Conservation (phyloP, 2,329 filamentous ascomycete species). For the Colletotrichum higginsianum region DNA sequence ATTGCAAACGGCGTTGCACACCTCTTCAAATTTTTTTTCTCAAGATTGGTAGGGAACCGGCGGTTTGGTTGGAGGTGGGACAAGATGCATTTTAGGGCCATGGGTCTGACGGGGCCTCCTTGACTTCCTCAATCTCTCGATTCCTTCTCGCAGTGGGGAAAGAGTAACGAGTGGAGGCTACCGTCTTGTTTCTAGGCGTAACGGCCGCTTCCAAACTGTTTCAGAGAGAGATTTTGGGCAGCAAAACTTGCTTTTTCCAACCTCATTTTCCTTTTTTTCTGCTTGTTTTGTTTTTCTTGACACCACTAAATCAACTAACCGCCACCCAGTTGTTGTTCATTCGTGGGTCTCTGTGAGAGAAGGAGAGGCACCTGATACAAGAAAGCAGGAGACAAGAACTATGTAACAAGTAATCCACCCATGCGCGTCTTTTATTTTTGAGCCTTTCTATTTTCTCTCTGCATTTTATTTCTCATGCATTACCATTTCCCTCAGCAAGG, state of each 20-base stretch:
- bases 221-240: slow-evolving; percentile 28
- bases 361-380: slow-evolving; percentile 23
- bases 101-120: slow-evolving; percentile 27
- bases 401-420: slow-evolving; percentile 42
- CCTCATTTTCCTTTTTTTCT: slow-evolving; percentile 28
- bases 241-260: slow-evolving; percentile 36
- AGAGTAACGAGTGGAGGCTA: not conserved
- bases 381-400: slow-evolving; percentile 30
- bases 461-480: slow-evolving; percentile 4
- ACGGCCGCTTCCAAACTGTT: slow-evolving; percentile 36
- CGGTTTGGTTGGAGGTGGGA: slow-evolving; percentile 37
- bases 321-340: slow-evolving; percentile 36
- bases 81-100: slow-evolving; percentile 42
- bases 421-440: slow-evolving; percentile 31
- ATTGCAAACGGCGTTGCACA: slow-evolving; percentile 40
- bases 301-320: slow-evolving; percentile 30
- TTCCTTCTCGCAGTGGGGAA: not conserved
- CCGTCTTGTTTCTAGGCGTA: slow-evolving; percentile 41
- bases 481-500: not conserved
- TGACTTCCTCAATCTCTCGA: slow-evolving; percentile 8
- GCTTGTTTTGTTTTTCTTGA: slow-evolving; percentile 9
- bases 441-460: slow-evolving; percentile 12
- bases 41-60: slow-evolving; percentile 42
- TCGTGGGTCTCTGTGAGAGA: slow-evolving; percentile 3
- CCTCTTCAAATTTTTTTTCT: slow-evolving; percentile 37